Conservation (phyloP, 2,329 filamentous ascomycete species). For the Colletotrichum orchidophilum region DNA sequence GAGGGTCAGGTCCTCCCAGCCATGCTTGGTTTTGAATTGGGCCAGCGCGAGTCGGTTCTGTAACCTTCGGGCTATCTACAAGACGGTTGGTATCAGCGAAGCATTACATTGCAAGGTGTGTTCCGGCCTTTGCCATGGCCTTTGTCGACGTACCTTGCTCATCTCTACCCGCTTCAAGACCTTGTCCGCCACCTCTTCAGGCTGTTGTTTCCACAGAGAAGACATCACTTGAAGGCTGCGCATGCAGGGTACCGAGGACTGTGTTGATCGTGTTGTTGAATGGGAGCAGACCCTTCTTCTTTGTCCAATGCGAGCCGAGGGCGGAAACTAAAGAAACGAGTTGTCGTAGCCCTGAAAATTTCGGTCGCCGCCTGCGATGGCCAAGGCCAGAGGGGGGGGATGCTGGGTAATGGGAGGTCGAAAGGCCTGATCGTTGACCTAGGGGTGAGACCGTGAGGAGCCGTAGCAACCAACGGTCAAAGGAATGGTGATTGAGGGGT, state of each 20-base stretch:
- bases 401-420: background rate
- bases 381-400: background rate
- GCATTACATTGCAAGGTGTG: background rate
- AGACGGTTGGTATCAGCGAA: slow-evolving; percentile 3
- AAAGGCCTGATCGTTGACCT: background rate
- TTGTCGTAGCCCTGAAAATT: background rate
- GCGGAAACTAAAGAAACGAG: background rate
- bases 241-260: background rate
- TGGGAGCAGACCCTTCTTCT: background rate
- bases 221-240: slow-evolving; percentile 54
- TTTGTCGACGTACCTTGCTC: slow-evolving; percentile 71
- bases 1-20: slow-evolving; percentile 90
- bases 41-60: slow-evolving; percentile 95
- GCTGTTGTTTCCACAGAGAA: slow-evolving; percentile 70
- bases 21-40: slow-evolving; percentile 96
- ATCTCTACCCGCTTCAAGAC: slow-evolving; percentile 79
- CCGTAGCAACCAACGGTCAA: slow-evolving; percentile 13
- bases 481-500: slow-evolving; percentile 6
- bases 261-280: background rate
- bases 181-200: slow-evolving; percentile 72
- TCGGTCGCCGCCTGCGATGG: background rate
- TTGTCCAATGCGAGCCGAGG: background rate
- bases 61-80: slow-evolving; percentile 88
- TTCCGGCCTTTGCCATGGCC: slow-evolving; percentile 6
- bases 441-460: background rate